Base-by-base conservation (phyloP, 257 asterid species). In the Plantago ovata region DNA sequence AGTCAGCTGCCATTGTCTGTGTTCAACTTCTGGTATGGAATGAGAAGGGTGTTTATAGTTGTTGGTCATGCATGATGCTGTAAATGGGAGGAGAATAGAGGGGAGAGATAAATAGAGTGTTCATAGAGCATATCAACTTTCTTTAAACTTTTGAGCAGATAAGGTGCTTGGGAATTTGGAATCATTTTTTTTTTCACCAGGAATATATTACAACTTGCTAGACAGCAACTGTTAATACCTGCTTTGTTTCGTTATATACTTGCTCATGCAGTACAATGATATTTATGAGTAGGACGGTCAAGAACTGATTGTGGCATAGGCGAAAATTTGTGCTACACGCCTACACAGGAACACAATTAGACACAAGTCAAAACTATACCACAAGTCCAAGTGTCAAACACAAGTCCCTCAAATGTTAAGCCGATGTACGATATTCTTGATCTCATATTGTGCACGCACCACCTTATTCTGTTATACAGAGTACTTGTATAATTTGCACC, bases 1-100 rank as follows among this genome's bases (percentile, higher is more conserved):
- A 89, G 42, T 86, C 97, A 44, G 94, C 95, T 95, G 86, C 86
- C 69, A 1, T 18, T 24, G 12, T 4, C 4, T 38, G 16, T n/a
- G 13, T 18, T 32, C 7, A 28, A 6, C 36, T 28, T 28, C 2
- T 3, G 49, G 9, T n/a, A 14, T 8, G 50, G 42, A 52, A 41
- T 13, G 49, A 46, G 65, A 38, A 22, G 38, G 10, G 20, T 2
- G 36, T 52, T 56, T 15, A 6, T 22, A 24, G 51, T 49, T 20
- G 40, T 49, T 20, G 40, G 42, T 36, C 56, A 21, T 57, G 19
- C 16, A 28, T 22, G 12, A 14, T 13, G 51, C 52, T 54, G 21
- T 52, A 45, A 7, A 46, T 28, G 28, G 12, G 14, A 57, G n/a
- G 59, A 38, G 58, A 47, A 18, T 42, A 22, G 39, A 22, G 21